Evolutionary conservation across 2,329 filamentous ascomycete species (phyloP).

Genomic region (Cladophialophora carrionii): DNA sequence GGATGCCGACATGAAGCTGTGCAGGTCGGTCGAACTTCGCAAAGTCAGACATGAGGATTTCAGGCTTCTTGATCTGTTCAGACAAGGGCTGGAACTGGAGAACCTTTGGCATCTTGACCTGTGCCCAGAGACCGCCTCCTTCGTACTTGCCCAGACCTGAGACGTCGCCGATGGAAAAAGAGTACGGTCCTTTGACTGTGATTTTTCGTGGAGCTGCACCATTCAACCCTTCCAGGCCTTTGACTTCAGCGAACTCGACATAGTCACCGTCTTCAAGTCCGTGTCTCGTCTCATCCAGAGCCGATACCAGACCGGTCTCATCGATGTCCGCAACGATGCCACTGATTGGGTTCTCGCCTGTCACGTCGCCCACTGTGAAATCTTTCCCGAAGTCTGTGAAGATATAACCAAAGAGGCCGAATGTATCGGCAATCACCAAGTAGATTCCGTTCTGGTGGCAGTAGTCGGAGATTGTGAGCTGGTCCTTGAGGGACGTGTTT

Average conservation of each 20-base stretch:
- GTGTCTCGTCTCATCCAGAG: constrained; percentile 90
- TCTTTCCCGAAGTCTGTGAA: constrained; percentile 97
- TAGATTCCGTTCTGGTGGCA: constrained; percentile 94
- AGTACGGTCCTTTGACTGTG: constrained; percentile 92
- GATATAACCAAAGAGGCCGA: constrained; percentile 89
- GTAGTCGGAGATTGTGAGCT: constrained; percentile 85
- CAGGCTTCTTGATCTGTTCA: constrained; percentile 78
- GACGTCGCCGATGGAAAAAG: constrained; percentile 94
- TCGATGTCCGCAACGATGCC: constrained; percentile 91
- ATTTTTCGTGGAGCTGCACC: constrained; percentile 82
- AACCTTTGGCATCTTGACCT: constrained; percentile 98
- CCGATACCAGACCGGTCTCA: constrained; percentile 86
- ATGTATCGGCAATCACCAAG: constrained; percentile 83
- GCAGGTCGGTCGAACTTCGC: constrained; percentile 96
- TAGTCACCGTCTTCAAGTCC: constrained; percentile 95
- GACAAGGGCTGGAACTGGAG: constrained; percentile 84
- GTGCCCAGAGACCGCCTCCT: constrained; percentile 84
- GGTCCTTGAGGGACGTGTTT: constrained; percentile 75
- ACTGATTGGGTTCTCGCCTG: constrained; percentile 81
- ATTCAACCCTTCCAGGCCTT: constrained; percentile 90
- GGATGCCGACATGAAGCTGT: constrained; percentile 88
- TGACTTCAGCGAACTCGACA: constrained; percentile 89
- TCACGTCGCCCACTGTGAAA: constrained; percentile 87
- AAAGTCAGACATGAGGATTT: constrained; percentile 89
- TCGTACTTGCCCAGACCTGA: constrained; percentile 83